These are phyloP conservation scores for Calycina marina DNA, from an alignment of 2,329 filamentous ascomycete genomes.

Conservation along the genomic window DNA sequence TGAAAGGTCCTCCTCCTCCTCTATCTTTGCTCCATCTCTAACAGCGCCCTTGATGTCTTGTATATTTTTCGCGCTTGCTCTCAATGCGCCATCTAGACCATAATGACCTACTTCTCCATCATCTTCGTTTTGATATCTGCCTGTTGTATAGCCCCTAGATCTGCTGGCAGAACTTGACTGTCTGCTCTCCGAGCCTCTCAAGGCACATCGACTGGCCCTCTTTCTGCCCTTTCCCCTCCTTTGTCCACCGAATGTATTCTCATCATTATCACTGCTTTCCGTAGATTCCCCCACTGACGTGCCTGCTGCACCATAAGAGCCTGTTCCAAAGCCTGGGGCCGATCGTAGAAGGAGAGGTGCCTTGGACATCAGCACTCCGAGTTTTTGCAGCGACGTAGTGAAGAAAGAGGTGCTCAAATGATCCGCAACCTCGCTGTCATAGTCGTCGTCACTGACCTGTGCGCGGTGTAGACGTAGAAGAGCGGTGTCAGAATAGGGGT, in stretches of 20 bases:
- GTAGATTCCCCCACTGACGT: constrained; percentile 28
- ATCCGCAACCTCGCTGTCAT: constrained; percentile 5
- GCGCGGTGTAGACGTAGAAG: constrained; percentile 14
- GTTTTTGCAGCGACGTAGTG: constrained; percentile 11
- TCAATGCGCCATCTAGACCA: constrained; percentile 12
- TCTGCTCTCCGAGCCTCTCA: constrained; percentile 16
- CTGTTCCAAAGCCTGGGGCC: constrained; percentile 43
- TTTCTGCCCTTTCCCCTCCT: constrained; percentile 12
- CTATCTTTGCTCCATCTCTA: constrained; percentile 16
- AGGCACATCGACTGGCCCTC: constrained; percentile 15
- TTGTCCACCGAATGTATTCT: constrained; percentile 14
- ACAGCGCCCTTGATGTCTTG: constrained; percentile 5
- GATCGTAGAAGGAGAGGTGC: constrained; percentile 43
- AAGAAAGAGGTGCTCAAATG: constrained; percentile 2
- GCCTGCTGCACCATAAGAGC: constrained; percentile 41
- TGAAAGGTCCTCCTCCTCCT: constrained; percentile 26
- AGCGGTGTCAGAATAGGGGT: constrained; percentile 17
- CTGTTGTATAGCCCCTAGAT: constrained; percentile 3
- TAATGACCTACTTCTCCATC: constrained; percentile 13
- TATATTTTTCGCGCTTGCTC: constrained; percentile 20
- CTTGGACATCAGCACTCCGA: constrained; percentile 26
- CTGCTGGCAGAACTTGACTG: background rate
- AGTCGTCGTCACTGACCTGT: constrained; percentile 10
- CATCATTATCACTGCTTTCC: constrained; percentile 23
- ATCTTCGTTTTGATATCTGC: constrained; percentile 10